Evolutionary conservation across 108 stramenopile genomes (phyloP), one percentile per base, ranked within the genome.

Genomic region (Skeletonema costatum): DNA sequence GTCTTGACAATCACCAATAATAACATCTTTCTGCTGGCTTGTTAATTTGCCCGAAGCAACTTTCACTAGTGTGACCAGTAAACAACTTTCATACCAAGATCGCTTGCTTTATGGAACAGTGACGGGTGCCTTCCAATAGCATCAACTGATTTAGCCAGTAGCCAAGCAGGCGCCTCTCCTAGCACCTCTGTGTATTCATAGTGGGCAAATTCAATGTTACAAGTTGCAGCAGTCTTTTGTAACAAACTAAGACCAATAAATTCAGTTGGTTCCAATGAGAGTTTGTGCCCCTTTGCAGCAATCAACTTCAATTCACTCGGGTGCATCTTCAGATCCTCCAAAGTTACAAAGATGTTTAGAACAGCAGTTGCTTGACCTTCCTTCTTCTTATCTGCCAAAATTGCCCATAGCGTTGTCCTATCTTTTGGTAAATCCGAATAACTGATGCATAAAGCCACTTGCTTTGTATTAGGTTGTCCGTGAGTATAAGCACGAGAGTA

Each of bases 401-500:
- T 6, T 7, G 50, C 33, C 8, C 48, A 29, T 39, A 60, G 16
- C 12, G 13, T 39, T 5, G 19, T 46, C 1, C 35, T 60, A 31
- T 59, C 69, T 21, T 50, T 60, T 17, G 69, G 50, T n/a, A 82
- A 53, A 63, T 82, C 75, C 25, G 71, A 70, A 62, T 67, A 84
- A 41, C 80, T 65, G 41, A 84, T 62, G 53, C 73, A 76, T n/a
- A 84, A 19, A n/a, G 83, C 83, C 36, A 84, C 69, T 29, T 58
- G 64, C 50, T 71, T 80, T 19, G 83, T 84, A 38, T 84, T 84
- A 0, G 83, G 83, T 17, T 71, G 78, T 32, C 83, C 83, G 64
- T 84, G 78, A 8, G 69, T 71, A 41, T 76, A 84, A 12, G 78
- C 68, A 32, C 74, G 60, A 17, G 74, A 70, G 50, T 58, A 84